Base-by-base conservation (phyloP, 2,329 filamentous ascomycete species). In the Trichoderma aggressivum region DNA sequence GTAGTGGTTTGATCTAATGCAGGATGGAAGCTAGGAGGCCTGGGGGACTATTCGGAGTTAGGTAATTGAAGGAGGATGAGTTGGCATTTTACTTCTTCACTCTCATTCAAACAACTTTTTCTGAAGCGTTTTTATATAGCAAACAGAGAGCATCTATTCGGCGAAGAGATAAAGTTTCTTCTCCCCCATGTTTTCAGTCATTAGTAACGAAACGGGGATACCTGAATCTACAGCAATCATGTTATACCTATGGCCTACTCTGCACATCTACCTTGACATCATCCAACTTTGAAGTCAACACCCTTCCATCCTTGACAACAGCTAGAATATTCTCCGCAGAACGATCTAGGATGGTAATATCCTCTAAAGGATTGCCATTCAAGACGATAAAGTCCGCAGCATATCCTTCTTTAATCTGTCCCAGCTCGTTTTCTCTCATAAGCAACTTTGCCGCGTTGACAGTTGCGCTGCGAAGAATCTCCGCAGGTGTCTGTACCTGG, bases 401-500 rank as follows among this genome's bases (percentile, higher is more conserved):
- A 71, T 84, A 87, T 0, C 85, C 86, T 26, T 81, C 79, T 71
- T 82, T 82, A 3, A 89, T 76, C 73, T 86, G 82, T 0, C 87
- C 87, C 18, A 89, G 75, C 24, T 78, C 78, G 2, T 81, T 75
- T 39, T 84, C 83, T 72, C 82, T 80, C 21, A 82, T 76, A 62
- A 88, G 74, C 79, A 87, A 82, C 68, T 79, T 80, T 8, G 87
- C 86, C 4, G 84, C 81, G 74, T 87, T 87, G 36, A 88, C 77
- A 1, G 78, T 80, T 2, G 78, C 79, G 10, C 75, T 75, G 55
- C 73, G 75, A 32, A 80, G 62, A 18, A 80, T 74, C 7, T 74
- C 60, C 4, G 71, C 62, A 8, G 68, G 63, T 16, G 71, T 70
- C 10, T 80, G 71, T 0, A 74, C 77, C 56, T 71, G 65, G 16